Conservation (phyloP, 2,329 filamentous ascomycete genomes). For the Epichloe coenophiala region DNA sequence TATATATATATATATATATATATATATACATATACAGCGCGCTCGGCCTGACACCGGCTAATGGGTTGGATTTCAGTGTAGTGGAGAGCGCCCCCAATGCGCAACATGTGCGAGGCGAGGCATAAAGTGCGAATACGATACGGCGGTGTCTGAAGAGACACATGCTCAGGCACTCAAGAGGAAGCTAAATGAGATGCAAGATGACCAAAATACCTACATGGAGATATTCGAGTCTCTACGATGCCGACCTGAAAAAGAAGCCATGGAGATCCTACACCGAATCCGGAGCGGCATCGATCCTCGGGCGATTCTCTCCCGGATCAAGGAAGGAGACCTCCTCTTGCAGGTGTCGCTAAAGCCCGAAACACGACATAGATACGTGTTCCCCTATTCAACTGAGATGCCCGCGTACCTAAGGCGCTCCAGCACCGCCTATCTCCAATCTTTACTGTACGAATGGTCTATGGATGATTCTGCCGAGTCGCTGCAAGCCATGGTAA, state of each 20-base stretch:
- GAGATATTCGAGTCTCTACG: slow-evolving; percentile 10
- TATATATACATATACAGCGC: too few relatives aligned
- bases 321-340: slow-evolving; percentile 22
- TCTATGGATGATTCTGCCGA: background rate
- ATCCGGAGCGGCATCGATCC: slow-evolving; percentile 22
- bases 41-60: too few relatives aligned
- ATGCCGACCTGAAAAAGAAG: slow-evolving; percentile 15
- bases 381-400: slow-evolving; percentile 19
- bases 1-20: too few relatives aligned
- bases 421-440: slow-evolving; percentile 14
- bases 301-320: slow-evolving; percentile 18
- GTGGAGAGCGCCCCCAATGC: slow-evolving; percentile 13
- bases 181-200: slow-evolving; percentile 1
- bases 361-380: slow-evolving; percentile 24
- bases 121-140: slow-evolving; percentile 9
- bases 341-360: slow-evolving; percentile 24
- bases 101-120: slow-evolving; percentile 9
- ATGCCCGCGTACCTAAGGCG: slow-evolving; percentile 9
- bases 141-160: slow-evolving; percentile 10
- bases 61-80: slow-evolving; percentile 10
- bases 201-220: slow-evolving; percentile 2
- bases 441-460: slow-evolving; percentile 14
- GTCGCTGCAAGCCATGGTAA: slow-evolving; percentile 1
- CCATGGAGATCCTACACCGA: slow-evolving; percentile 19
- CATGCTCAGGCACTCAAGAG: slow-evolving; percentile 9